Percentiles rank a stretch among this genome's conserved stretches.
phyloP scores from a whole-genome alignment of 2,329 filamentous ascomycete species.

The Neonectria magnoliae region DNA sequence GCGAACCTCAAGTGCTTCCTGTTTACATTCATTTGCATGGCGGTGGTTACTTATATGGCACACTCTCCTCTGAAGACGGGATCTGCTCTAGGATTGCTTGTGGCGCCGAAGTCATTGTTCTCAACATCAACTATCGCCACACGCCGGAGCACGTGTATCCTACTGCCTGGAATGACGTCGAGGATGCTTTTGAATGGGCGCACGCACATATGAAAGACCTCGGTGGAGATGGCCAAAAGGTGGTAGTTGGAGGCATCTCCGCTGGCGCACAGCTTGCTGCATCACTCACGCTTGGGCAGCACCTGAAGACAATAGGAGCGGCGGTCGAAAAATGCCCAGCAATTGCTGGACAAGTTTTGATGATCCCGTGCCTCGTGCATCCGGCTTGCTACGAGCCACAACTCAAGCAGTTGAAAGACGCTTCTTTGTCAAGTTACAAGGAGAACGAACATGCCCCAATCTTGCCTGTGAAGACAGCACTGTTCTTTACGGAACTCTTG shows the following conservation, averaged over 20 bases:
- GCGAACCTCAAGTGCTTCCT: slow-evolving; percentile 52
- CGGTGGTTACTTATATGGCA: slow-evolving; percentile 66
- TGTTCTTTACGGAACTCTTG: slow-evolving; percentile 42
- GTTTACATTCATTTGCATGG: slow-evolving; percentile 64
- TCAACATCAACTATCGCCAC: slow-evolving; percentile 69
- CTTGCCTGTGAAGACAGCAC: slow-evolving; percentile 47
- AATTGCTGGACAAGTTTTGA: slow-evolving; percentile 61
- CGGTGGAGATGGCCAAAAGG: slow-evolving; percentile 25
- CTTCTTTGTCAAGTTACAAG: slow-evolving; percentile 52
- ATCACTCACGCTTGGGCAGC: slow-evolving; percentile 50
- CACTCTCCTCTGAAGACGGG: slow-evolving; percentile 62
- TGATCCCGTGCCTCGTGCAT: slow-evolving; percentile 56
- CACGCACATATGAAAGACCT: slow-evolving; percentile 43
- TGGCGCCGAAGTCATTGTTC: slow-evolving; percentile 53
- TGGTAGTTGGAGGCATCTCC: slow-evolving; percentile 60
- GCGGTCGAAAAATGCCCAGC: slow-evolving; percentile 32
- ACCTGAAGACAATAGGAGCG: slow-evolving; percentile 35
- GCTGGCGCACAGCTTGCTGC: slow-evolving; percentile 57
- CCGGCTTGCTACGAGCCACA: slow-evolving; percentile 35
- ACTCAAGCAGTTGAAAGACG: slow-evolving; percentile 47
- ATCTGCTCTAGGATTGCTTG: slow-evolving; percentile 60
- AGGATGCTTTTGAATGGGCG: slow-evolving; percentile 65
- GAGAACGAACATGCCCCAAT: slow-evolving; percentile 61
- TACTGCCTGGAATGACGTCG: slow-evolving; percentile 61
- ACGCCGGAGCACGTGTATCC: slow-evolving; percentile 64